Evolutionary conservation across 176 grass and related monocot genomes (phyloP), one percentile per base, ranked within the genome.

Genomic region (Aegilops bicornis): DNA sequence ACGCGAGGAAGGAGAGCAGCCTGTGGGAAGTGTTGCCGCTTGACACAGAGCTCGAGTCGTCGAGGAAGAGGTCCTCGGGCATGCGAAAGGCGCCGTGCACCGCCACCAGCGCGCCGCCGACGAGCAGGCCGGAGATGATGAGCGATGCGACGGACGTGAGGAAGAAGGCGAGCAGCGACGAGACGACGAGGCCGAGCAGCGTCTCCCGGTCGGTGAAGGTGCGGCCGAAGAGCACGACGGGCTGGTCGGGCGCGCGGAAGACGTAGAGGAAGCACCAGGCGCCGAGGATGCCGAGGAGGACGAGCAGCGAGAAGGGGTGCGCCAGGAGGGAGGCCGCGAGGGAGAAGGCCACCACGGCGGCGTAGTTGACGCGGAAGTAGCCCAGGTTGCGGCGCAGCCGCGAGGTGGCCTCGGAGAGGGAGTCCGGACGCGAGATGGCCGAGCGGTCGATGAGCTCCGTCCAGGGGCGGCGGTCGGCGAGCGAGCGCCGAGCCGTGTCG

Each of bases 321-420:
- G 92, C 81, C 58, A 91, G 75, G 68, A 96, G 94, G 80, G 94
- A 98, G 20, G 89, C 79, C 64, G 90, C 94, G 77, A 99, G 94
- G 61, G 87, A 73, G 47, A 86, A 45, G 39, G 92, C 92, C 64
- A 96, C 86, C 29, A 99, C 56, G 76, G 97, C 87, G 77, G 94
- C 88, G 89, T 99, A 99, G 92, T 99, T 96, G 79, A 99, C 89
- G 79, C 97, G 94, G 85, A 99, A 99, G 83, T 99, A 99, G 59
- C 78, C 76, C 13, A 96, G 77, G 83, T 99, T 99, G 82, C 93
- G 95, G 64, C 92, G 91, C 73, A 99, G 87, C 65, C 97, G 87
- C 7, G 94, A 94, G 67, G 94, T 79, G 83, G 94, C 94, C 70
- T 99, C 94, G 32, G 97, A 84, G 77, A 99, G 66, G n/a, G 92